Conservation (phyloP, 331 rosid genomes). For the Acacia concinna region DNA sequence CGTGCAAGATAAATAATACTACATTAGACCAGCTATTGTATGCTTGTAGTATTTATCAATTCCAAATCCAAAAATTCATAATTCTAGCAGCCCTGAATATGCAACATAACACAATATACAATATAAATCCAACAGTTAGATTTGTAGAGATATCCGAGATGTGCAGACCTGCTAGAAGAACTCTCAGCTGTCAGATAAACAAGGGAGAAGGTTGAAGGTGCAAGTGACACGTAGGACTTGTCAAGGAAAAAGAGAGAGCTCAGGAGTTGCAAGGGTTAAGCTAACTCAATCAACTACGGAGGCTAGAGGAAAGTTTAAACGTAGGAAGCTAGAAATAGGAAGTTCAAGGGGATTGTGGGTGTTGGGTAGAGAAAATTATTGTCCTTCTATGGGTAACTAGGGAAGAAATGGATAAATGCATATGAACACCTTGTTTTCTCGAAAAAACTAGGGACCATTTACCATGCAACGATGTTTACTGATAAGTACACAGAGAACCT, state of each 20-base stretch:
- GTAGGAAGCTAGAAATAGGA: no score
- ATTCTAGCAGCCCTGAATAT: background rate
- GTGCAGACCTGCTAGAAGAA: background rate
- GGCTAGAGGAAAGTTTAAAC: no score
- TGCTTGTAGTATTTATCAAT: background rate
- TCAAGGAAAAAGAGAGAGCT: background rate
- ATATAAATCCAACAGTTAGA: background rate
- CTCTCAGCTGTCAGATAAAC: background rate
- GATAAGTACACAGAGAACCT: background rate
- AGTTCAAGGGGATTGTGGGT: no score
- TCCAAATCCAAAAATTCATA: background rate
- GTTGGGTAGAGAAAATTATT: no score
- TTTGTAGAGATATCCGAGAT: background rate
- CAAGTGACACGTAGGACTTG: background rate
- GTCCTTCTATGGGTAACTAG: no score
- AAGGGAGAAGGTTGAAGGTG: background rate
- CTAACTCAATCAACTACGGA: background rate
- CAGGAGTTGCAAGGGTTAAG: background rate
- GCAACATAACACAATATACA: background rate
- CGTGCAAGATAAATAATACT: background rate
- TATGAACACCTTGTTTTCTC: conserved; percentile 2
- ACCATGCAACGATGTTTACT: background rate
- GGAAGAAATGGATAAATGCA: background rate
- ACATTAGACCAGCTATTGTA: background rate
- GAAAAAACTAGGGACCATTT: background rate